Conservation (phyloP, 2,329 filamentous ascomycete species). For the Colletotrichum cuscutae region DNA sequence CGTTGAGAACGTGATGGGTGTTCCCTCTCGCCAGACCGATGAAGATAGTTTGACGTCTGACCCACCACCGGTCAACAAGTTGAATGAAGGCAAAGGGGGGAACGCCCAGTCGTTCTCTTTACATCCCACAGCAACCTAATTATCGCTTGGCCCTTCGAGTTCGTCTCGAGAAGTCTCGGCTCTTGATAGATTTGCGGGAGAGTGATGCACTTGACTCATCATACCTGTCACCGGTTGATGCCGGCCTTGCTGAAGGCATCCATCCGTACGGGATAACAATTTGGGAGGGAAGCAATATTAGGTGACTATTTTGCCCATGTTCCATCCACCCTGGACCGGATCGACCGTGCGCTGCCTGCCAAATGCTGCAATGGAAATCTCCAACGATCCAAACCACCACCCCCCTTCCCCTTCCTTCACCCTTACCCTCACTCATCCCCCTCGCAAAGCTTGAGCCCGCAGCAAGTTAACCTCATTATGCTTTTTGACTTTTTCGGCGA, state of each 20-base stretch:
- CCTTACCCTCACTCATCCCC: background rate
- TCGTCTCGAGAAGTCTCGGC: background rate
- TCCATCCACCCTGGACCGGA: background rate
- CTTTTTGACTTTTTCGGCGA: background rate
- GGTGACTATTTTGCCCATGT: conserved; percentile 14
- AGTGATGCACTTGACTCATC: conserved; percentile 14
- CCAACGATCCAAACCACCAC: background rate
- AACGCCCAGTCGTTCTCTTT: background rate
- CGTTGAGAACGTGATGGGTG: conserved; percentile 3
- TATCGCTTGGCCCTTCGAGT: background rate
- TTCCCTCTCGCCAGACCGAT: background rate
- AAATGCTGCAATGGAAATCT: conserved; percentile 7
- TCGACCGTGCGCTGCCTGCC: conserved; percentile 19
- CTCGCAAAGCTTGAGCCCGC: conserved; percentile 14
- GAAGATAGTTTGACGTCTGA: conserved; percentile 13
- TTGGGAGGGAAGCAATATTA: background rate
- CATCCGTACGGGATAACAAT: background rate
- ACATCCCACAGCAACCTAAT: background rate
- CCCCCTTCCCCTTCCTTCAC: background rate
- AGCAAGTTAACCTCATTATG: conserved; percentile 8
- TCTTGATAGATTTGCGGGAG: background rate
- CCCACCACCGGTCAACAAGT: background rate
- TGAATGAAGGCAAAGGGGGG: background rate
- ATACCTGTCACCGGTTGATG: background rate
- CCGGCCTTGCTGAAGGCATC: conserved; percentile 9